These are phyloP conservation scores for Verticillium dahliae DNA, from an alignment of 2,329 filamentous ascomycete species.

Conservation along the genomic window DNA sequence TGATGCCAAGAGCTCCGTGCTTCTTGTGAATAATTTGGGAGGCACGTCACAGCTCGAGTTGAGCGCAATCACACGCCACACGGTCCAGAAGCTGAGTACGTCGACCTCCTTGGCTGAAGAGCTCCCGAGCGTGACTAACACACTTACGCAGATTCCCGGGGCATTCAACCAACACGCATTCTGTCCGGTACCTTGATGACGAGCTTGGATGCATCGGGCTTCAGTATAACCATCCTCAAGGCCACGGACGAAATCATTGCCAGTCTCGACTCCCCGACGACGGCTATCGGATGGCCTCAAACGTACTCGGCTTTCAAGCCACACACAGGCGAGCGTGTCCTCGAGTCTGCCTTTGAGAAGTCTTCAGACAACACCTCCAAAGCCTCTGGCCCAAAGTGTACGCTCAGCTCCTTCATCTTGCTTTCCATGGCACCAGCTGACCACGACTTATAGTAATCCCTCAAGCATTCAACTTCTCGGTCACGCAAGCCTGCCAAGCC, in stretches of 20 bases:
- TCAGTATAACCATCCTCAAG: slow-evolving; percentile 62
- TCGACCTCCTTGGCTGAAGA: slow-evolving; percentile 53
- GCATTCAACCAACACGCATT: slow-evolving; percentile 22
- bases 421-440: not conserved
- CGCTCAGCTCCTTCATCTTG: slow-evolving; percentile 14
- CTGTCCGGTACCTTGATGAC: slow-evolving; percentile 66
- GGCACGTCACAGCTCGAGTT: slow-evolving; percentile 60
- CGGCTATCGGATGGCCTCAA: slow-evolving; percentile 56
- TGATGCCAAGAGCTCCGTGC: slow-evolving; percentile 50
- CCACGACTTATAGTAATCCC: not conserved
- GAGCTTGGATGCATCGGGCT: slow-evolving; percentile 64
- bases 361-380: slow-evolving; percentile 43
- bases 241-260: slow-evolving; percentile 33
- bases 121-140: slow-evolving; percentile 16
- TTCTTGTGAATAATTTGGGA: slow-evolving; percentile 65
- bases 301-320: not conserved
- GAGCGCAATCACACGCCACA: slow-evolving; percentile 61
- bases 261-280: slow-evolving; percentile 55
- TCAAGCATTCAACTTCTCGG: slow-evolving; percentile 2
- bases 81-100: slow-evolving; percentile 52
- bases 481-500: slow-evolving; percentile 2
- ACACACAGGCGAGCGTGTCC: slow-evolving; percentile 49
- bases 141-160: not conserved
- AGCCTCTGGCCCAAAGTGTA: slow-evolving; percentile 22
- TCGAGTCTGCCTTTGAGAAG: slow-evolving; percentile 42